Conservation (phyloP, 2,329 filamentous ascomycete genomes). For the Acarospora socialis region DNA sequence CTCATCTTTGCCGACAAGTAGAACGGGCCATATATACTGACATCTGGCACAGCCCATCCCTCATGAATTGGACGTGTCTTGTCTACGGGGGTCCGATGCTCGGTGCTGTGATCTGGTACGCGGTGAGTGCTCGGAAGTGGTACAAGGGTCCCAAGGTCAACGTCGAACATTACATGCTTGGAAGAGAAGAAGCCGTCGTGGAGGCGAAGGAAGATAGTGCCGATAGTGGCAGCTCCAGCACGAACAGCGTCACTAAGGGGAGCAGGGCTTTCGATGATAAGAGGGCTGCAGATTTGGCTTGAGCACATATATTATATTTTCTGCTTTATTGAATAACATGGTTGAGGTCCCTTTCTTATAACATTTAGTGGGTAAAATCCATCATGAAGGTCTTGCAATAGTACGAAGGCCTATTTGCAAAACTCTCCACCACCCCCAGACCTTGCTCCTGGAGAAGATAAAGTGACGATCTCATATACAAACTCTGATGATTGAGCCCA, state of each 20-base stretch:
- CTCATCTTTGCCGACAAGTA: conserved; percentile 6
- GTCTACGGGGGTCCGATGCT: conserved; percentile 53
- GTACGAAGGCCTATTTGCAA: too few species aligned
- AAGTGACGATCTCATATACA: too few species aligned
- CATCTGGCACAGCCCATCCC: conserved; percentile 20
- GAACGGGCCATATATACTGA: not conserved
- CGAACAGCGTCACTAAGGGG: not conserved
- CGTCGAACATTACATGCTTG: conserved; percentile 41
- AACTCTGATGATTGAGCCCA: too few species aligned
- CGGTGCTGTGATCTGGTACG: conserved; percentile 46
- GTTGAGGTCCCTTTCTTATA: too few species aligned
- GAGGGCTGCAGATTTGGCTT: conserved; percentile 7
- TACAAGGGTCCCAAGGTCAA: conserved; percentile 58
- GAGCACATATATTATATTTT: too few species aligned
- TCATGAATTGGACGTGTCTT: conserved; percentile 57
- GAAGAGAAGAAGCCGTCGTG: conserved; percentile 24
- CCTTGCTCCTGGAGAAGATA: too few species aligned
- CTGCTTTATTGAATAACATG: too few species aligned
- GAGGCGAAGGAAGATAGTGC: conserved; percentile 17
- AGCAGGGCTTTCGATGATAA: conserved; percentile 3
- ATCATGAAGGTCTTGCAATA: too few species aligned
- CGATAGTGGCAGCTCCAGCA: conserved; percentile 1
- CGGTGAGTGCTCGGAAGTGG: conserved; percentile 50
- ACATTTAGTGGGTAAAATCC: too few species aligned
- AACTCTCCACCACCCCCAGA: too few species aligned